Percentiles rank a stretch among this genome's conserved stretches.
These are phyloP conservation scores for Mycena sanguinolenta DNA, from an alignment of 768 basidiomycete genomes.

Conservation along the genomic window DNA sequence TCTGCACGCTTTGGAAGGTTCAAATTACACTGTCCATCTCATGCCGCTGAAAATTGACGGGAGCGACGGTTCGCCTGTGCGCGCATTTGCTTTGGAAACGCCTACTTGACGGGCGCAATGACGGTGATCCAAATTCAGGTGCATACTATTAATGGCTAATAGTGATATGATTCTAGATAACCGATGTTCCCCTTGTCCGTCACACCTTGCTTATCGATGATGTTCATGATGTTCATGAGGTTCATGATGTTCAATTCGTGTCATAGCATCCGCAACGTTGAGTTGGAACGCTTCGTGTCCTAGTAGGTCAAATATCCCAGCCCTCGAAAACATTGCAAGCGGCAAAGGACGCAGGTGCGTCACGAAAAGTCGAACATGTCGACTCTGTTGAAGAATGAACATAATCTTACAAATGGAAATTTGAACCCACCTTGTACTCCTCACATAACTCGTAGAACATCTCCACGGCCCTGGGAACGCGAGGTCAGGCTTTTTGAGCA, in stretches of 20 bases:
- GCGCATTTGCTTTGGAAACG: constrained; percentile 67
- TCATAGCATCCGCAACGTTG: constrained; percentile 66
- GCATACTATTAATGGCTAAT: constrained; percentile 18
- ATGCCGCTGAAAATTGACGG: constrained; percentile 70
- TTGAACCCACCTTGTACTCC: constrained; percentile 74
- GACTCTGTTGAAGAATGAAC: constrained; percentile 49
- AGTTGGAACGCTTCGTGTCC: constrained; percentile 62
- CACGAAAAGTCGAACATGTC: constrained; percentile 64
- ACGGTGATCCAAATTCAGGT: constrained; percentile 1
- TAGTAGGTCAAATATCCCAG: constrained; percentile 64
- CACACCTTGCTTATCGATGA: background rate
- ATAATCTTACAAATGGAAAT: background rate
- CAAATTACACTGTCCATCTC: constrained; percentile 63
- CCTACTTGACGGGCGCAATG: background rate
- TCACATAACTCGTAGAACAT: constrained; percentile 85
- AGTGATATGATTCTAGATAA: constrained; percentile 9
- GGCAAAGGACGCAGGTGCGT: constrained; percentile 60
- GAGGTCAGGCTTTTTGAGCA: constrained; percentile 22
- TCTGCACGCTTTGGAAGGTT: constrained; percentile 56
- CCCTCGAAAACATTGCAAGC: constrained; percentile 60
- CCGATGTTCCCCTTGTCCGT: no score
- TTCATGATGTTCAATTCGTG: constrained; percentile 50
- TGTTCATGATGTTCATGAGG: background rate
- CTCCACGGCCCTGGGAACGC: constrained; percentile 74
- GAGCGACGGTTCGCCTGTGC: constrained; percentile 78